Percentiles rank a stretch among this genome's conserved stretches.
Conservation (phyloP, 257 asterid species). For the Phtheirospermum japonicum region DNA sequence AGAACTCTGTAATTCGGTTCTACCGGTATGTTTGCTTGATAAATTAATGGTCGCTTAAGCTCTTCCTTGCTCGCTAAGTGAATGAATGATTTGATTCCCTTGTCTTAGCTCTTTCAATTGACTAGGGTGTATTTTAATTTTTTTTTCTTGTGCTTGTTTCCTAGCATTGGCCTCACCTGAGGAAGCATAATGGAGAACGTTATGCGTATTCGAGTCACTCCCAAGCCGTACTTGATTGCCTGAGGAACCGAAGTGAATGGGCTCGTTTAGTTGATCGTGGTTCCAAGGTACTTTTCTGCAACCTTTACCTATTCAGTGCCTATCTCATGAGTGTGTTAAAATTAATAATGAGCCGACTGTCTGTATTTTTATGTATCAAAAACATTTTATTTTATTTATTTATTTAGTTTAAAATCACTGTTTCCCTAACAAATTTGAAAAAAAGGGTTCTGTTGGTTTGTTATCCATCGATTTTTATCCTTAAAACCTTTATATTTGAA, state of each 20-base stretch:
- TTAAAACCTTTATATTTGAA: neutral
- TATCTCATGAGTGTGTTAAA: conserved; percentile 15
- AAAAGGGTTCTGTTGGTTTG: conserved; percentile 3
- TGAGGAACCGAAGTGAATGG: conserved; percentile 97
- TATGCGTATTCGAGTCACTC: conserved; percentile 94
- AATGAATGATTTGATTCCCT: conserved; percentile 14
- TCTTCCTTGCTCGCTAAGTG: conserved; percentile 3
- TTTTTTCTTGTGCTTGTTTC: conserved; percentile 12
- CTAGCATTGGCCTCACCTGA: conserved; percentile 92
- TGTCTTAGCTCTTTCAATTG: conserved; percentile 21
- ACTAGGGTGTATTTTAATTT: neutral
- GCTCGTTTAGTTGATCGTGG: conserved; percentile 96
- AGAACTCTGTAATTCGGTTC: conserved; percentile 85
- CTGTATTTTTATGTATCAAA: conserved; percentile 1
- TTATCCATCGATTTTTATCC: neutral
- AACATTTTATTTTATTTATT: neutral
- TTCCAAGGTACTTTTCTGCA: conserved; percentile 61
- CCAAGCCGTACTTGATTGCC: conserved; percentile 97
- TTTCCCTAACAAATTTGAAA: neutral
- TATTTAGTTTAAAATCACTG: neutral
- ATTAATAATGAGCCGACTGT: neutral
- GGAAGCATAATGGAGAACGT: conserved; percentile 96
- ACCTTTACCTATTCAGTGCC: neutral
- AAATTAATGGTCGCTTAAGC: conserved; percentile 5
- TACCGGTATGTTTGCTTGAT: conserved; percentile 56